Percentiles rank a stretch among this genome's conserved stretches.
Evolutionary conservation across 495 filamentous ascomycete species (phyloP).

Genomic region (Copromyces sp.): DNA sequence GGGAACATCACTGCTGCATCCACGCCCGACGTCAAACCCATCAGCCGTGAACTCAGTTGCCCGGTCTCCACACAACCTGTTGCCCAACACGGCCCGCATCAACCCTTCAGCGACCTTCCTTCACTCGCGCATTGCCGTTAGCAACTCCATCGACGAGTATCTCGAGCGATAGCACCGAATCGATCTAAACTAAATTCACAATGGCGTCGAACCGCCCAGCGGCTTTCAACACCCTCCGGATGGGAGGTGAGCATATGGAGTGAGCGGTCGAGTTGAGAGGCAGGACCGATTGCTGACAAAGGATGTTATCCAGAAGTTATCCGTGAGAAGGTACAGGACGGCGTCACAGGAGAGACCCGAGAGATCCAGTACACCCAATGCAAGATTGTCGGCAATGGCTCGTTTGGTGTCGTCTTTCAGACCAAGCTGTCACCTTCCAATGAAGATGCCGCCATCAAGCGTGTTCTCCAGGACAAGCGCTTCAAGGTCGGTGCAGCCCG

Average conservation of each 20-base stretch:
- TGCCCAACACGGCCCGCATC: constrained; percentile 40
- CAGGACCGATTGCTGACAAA: constrained; percentile 3
- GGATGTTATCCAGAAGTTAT: constrained; percentile 64
- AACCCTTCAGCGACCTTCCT: constrained; percentile 18
- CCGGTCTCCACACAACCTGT: constrained; percentile 20
- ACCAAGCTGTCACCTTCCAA: constrained; percentile 95
- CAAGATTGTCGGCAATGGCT: constrained; percentile 99
- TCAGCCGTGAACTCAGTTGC: constrained; percentile 5
- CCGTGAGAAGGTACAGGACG: constrained; percentile 98
- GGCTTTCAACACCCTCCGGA: constrained; percentile 43
- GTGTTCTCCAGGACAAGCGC: constrained; percentile 95
- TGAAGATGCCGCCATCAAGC: constrained; percentile 97
- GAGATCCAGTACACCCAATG: constrained; percentile 98
- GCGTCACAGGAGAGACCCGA: constrained; percentile 86
- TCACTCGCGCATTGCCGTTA: constrained; percentile 18
- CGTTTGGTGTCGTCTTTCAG: constrained; percentile 97
- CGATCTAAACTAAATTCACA: constrained; percentile 16
- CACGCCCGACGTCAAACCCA: constrained; percentile 12
- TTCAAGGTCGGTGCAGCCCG: constrained; percentile 65
- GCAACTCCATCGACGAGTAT: constrained; percentile 1
- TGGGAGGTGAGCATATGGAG: constrained; percentile 38
- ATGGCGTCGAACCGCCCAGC: constrained; percentile 44
- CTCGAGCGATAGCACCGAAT: constrained; percentile 24
- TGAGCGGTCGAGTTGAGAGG: background rate
- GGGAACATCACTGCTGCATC: constrained; percentile 3